Conservation (phyloP, 257 asterid species). For the Parsonsia alboflavescens region DNA sequence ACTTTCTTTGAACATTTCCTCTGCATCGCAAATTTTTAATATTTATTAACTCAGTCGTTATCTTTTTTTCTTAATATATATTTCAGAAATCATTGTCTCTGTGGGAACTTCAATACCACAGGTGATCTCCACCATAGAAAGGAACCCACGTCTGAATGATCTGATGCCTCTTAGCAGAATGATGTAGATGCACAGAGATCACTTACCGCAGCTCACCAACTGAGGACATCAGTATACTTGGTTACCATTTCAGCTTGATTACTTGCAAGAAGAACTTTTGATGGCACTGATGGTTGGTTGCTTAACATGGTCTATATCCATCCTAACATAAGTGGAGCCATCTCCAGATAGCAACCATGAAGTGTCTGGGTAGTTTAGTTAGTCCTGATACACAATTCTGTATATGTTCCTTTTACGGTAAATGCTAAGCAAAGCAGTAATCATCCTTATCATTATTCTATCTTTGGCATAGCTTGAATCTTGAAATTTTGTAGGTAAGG, state of each 20-base stretch:
- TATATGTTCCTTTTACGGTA: slow-evolving; percentile 2
- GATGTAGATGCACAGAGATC: slow-evolving; percentile 17
- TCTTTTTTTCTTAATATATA: not conserved
- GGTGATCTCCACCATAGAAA: slow-evolving; percentile 55
- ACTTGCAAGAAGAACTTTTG: not conserved
- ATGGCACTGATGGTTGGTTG: not conserved
- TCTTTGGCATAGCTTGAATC: not conserved
- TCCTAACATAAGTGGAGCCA: not conserved
- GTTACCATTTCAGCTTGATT: not conserved
- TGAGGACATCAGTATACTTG: not conserved
- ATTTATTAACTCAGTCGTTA: not conserved
- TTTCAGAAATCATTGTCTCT: slow-evolving; percentile 82
- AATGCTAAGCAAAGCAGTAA: not conserved
- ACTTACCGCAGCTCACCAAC: not conserved
- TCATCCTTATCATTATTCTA: not conserved
- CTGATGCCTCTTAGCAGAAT: slow-evolving; percentile 45
- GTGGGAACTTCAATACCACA: slow-evolving; percentile 95
- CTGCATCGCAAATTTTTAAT: not conserved
- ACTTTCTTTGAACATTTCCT: not conserved
- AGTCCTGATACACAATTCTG: slow-evolving; percentile 6
- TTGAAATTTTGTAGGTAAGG: not conserved
- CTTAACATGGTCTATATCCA: not conserved
- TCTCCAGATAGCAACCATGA: not conserved
- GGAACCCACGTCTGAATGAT: slow-evolving; percentile 29
- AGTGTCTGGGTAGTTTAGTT: not conserved